Percentiles rank a stretch among this genome's conserved stretches.
Conservation (phyloP, 2,329 filamentous ascomycete species). For the Drechmeria coniospora region DNA sequence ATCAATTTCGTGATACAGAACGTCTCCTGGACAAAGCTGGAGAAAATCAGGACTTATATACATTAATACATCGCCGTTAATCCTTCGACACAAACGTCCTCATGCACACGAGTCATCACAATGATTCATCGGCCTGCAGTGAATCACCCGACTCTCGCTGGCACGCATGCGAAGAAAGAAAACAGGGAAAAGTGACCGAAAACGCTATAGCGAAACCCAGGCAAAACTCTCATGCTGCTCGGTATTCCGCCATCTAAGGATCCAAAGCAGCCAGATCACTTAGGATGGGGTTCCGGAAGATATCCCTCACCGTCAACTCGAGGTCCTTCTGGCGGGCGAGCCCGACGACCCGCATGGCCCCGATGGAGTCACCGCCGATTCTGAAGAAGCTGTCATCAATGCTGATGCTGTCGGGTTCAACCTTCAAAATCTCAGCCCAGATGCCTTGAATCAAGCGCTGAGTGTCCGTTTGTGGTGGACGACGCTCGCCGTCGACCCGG, state of each 20-base stretch:
- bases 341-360: conserved; percentile 23
- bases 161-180: too few relatives aligned
- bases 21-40: too few relatives aligned
- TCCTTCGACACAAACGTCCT: too few relatives aligned
- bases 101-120: too few relatives aligned
- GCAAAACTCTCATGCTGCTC: too few relatives aligned
- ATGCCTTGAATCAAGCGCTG: conserved; percentile 12
- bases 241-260: neutral
- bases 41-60: too few relatives aligned
- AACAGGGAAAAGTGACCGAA: too few relatives aligned
- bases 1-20: too few relatives aligned
- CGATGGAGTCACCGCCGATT: conserved; percentile 25
- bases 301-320: conserved; percentile 11
- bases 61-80: too few relatives aligned
- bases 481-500: conserved; percentile 4
- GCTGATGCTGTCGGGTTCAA: conserved; percentile 15
- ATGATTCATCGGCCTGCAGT: too few relatives aligned
- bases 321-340: conserved; percentile 12
- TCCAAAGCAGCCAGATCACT: conserved; percentile 1
- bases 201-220: too few relatives aligned
- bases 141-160: too few relatives aligned
- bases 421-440: conserved; percentile 23
- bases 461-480: conserved; percentile 2
- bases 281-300: conserved; percentile 9
- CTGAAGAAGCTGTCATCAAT: conserved; percentile 19